Conservation (phyloP, 1,284 basidiomycete genomes). For the Lignosus rhinocerotis region DNA sequence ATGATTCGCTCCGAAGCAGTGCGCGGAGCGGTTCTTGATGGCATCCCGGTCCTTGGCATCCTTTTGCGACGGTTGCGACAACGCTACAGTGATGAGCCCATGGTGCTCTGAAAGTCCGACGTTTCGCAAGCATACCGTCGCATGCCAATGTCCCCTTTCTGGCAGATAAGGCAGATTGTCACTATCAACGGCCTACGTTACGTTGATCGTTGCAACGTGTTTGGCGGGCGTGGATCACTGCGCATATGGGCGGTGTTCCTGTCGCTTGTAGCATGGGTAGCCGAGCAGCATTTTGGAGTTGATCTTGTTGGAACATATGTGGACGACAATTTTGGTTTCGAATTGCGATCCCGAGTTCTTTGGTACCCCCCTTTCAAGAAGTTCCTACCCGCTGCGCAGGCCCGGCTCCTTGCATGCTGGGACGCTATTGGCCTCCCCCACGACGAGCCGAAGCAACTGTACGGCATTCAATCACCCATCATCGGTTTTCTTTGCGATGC, state of each 20-base stretch:
- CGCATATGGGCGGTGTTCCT: slow-evolving; percentile 35
- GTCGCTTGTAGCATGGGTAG: slow-evolving; percentile 39
- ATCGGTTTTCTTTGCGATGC: slow-evolving; percentile 40
- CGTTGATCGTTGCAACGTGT: slow-evolving; percentile 36
- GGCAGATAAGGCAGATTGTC: slow-evolving; percentile 46
- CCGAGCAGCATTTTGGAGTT: slow-evolving; percentile 22
- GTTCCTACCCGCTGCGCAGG: slow-evolving; percentile 35
- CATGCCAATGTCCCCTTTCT: slow-evolving; percentile 11
- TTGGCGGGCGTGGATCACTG: slow-evolving; percentile 33
- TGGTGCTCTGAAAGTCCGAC: too few relatives aligned
- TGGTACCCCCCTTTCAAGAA: slow-evolving; percentile 35
- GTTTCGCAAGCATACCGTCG: too few relatives aligned
- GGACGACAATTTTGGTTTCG: slow-evolving; percentile 38
- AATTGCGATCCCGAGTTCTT: slow-evolving; percentile 15
- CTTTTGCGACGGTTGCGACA: too few relatives aligned
- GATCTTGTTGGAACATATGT: slow-evolving; percentile 34
- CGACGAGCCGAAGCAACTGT: slow-evolving; percentile 40
- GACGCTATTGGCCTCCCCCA: slow-evolving; percentile 43
- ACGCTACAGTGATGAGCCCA: too few relatives aligned
- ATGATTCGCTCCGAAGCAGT: too few relatives aligned
- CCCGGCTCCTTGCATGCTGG: slow-evolving; percentile 37
- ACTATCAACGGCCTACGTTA: slow-evolving; percentile 25
- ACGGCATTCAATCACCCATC: slow-evolving; percentile 31
- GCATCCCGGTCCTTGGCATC: too few relatives aligned
- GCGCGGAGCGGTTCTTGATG: too few relatives aligned